Base-by-base conservation (phyloP, 495 filamentous ascomycete species). In the Hypomontagnella monticulosa region DNA sequence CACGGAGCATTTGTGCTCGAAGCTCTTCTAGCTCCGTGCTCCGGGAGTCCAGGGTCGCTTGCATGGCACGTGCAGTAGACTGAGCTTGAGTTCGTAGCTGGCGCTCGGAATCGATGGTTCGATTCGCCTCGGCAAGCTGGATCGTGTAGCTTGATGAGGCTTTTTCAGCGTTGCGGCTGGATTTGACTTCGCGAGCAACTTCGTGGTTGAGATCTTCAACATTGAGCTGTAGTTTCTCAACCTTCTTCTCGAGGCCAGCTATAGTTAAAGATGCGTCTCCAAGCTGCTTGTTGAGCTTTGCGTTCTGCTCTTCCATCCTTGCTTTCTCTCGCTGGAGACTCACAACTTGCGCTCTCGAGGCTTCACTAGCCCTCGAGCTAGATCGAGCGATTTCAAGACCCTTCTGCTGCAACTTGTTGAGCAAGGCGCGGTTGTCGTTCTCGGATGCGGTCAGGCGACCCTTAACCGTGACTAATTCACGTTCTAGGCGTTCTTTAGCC, bases 371-470 rank as follows among this genome's bases (percentile, higher is more conserved):
- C 57, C 87, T 88, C 2, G 94, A 96, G 61, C 86, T 92, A 4
- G 95, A 94, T 38, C 96, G 84, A 27, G 93, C 94, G 72, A 99
- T 95, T 72, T 99, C 95, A 6, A 99, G 87, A 42, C 96, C 96
- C 83, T 99, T 99, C 70, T 97, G 94, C 67, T 99, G 95, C 9
- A 99, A 83, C 76, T 98, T 98, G 73, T 97, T 99, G 46, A 98
- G 83, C 0, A 99, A 81, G 34, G 93, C 88, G n/a, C 92, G 89
- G 69, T 98, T 98, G 77, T 98, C 95, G 70, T 98, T 97, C 70
- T 99, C 95, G 0, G 95, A 98, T 27, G 95, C 95, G 10, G 89
- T 86, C 48, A 99, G 83, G 27, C 95, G 88, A 57, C 94, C 93
- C 71, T 94, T 96, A 37, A 97, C 85, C 0, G 93, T 97, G 33